Base-by-base conservation (phyloP, 2,329 filamentous ascomycete species). In the Claviceps arundinis region DNA sequence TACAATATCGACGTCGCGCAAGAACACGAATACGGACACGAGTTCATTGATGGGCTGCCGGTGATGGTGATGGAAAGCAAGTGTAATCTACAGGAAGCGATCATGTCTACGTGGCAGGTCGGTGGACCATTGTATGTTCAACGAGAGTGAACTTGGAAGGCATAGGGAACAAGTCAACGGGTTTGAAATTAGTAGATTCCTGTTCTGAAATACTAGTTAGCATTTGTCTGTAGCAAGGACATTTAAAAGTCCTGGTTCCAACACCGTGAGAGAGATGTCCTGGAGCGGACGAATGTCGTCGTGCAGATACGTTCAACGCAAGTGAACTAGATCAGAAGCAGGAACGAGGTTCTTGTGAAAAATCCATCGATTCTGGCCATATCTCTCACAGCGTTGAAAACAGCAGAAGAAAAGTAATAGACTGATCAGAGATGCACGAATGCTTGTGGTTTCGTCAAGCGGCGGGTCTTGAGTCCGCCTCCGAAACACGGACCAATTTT, bases 401-500 rank as follows among this genome's bases (percentile, higher is more conserved):
- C 3, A 30, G 26, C 8, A 8, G 1, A 42, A 37, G 6, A 50
- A 6, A 24, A 16, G 48, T 1, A 24, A 52, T 14, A 42, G 41
- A 50, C 51, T 38, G 34, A 46, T 89, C 85, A 90, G 86, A 87
- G 77, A 69, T 87, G 84, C 85, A 84, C 79, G 75, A 64, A 65
- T 83, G 76, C 82, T 84, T 79, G 78, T 76, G 75, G 70, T 72
- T 75, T 87, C 87, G 78, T 88, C 87, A 85, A 79, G 68, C 74
- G 72, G 81, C 83, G 85, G 87, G 85, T 90, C 86, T 91, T 91
- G 87, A 89, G 79, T 81, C 85, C 83, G 82, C 84, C 68, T 91
- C 85, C 80, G 87, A 82, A 91, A 93, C 87, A 91, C 86, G 87
- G 87, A 91, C 87, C 85, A 90, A 90, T 83, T 76, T 76, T 78